These are phyloP conservation scores for Akanthomyces dipterigenus DNA, from an alignment of 2,329 filamentous ascomycete genomes.

Conservation along the genomic window DNA sequence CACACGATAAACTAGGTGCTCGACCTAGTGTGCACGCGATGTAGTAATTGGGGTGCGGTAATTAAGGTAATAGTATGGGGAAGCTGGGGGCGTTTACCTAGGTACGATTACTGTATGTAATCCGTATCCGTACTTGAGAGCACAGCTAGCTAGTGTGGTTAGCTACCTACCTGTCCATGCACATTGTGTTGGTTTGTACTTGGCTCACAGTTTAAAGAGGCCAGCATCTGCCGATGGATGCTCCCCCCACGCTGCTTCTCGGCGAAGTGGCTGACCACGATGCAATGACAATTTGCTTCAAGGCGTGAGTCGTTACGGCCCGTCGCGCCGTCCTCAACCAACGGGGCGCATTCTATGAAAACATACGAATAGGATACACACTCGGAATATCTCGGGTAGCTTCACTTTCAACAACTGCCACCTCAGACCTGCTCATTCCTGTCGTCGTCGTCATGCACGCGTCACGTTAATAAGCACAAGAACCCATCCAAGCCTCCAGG, in stretches of 20 bases:
- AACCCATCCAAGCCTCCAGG: not conserved
- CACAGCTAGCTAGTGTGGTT: not conserved
- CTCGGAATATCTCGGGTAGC: not conserved
- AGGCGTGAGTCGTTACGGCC: not conserved
- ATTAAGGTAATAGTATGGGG: slow-evolving; percentile 1
- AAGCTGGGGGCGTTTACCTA: not conserved
- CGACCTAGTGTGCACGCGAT: not conserved
- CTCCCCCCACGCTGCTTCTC: not conserved
- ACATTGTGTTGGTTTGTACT: not conserved
- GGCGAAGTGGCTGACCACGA: not conserved
- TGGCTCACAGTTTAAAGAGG: no score
- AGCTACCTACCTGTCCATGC: not conserved
- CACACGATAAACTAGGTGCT: no score
- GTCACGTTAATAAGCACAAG: not conserved
- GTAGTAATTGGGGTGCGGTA: not conserved
- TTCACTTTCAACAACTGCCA: not conserved
- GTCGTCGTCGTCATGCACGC: not conserved
- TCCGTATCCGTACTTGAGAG: not conserved
- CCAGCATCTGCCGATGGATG: not conserved
- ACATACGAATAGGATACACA: not conserved
- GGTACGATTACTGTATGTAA: no score
- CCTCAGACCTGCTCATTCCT: not conserved
- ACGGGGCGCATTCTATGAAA: no score
- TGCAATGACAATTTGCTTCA: not conserved
- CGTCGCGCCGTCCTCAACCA: not conserved